Evolutionary conservation across 352 stramenopile genomes (phyloP).

Genomic region (Phytophthora cactorum): DNA sequence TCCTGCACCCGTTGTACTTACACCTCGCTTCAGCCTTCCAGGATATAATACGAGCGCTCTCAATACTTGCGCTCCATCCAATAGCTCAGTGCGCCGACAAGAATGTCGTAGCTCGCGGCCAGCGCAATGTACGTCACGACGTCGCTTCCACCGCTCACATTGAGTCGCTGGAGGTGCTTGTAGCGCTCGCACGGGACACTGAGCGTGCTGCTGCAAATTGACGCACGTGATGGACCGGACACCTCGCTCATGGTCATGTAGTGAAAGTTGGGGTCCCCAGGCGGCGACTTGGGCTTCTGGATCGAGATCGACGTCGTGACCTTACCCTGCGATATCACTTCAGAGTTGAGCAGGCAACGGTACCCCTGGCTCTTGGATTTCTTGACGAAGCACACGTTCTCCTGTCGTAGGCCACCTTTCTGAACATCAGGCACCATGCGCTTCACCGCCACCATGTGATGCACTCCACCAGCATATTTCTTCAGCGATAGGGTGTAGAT

Average conservation of each 20-base stretch:
- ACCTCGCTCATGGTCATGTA: constrained; percentile 86
- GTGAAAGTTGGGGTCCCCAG: constrained; percentile 62
- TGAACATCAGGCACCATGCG: constrained; percentile 59
- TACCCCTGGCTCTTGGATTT: constrained; percentile 76
- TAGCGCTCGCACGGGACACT: constrained; percentile 67
- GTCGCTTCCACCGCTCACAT: constrained; percentile 77
- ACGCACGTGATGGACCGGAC: constrained; percentile 57
- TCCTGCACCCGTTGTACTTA: constrained; percentile 21
- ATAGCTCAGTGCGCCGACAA: constrained; percentile 70
- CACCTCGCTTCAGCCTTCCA: constrained; percentile 18
- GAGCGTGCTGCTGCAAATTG: constrained; percentile 78
- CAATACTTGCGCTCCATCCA: constrained; percentile 83
- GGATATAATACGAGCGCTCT: constrained; percentile 37
- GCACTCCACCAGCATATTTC: constrained; percentile 72
- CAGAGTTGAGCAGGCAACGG: constrained; percentile 78
- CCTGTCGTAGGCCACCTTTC: constrained; percentile 61
- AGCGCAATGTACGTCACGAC: constrained; percentile 76
- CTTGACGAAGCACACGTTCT: constrained; percentile 84
- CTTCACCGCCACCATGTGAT: constrained; percentile 82
- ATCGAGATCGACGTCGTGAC: constrained; percentile 80
- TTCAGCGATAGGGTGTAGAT: constrained; percentile 74
- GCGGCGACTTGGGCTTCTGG: constrained; percentile 56
- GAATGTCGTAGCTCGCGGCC: constrained; percentile 79
- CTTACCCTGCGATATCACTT: constrained; percentile 83
- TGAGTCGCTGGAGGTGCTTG: constrained; percentile 79